phyloP scores from a whole-genome alignment of 768 basidiomycete genomes.

The Podaxis sp. region DNA sequence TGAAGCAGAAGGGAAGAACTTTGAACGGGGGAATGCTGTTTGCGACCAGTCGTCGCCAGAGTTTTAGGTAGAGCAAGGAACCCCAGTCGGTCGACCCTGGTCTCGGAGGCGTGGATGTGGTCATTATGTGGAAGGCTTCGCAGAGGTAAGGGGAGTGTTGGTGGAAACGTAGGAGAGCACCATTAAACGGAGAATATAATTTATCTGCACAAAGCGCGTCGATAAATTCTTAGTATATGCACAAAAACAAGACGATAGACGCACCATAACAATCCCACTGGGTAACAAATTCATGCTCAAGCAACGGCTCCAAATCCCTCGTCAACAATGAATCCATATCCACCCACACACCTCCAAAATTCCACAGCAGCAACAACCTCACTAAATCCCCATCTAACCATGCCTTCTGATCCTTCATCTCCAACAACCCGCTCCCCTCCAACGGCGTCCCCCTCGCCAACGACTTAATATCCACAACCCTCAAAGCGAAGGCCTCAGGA shows the following conservation, averaged over 20 bases:
- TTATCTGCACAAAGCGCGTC: constrained; percentile 31
- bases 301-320: constrained; percentile 79
- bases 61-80: constrained; percentile 84
- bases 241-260: constrained; percentile 22
- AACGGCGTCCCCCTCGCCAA: constrained; percentile 80
- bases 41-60: constrained; percentile 82
- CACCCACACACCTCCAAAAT: constrained; percentile 91
- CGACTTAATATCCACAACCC: constrained; percentile 61
- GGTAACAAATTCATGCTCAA: constrained; percentile 95
- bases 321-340: constrained; percentile 97
- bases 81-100: constrained; percentile 93
- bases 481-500: constrained; percentile 71
- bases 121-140: constrained; percentile 93
- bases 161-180: constrained; percentile 92
- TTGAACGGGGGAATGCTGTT: constrained; percentile 80
- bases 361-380: constrained; percentile 86
- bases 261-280: constrained; percentile 99
- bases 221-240: not conserved
- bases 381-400: constrained; percentile 96
- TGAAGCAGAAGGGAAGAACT: constrained; percentile 93
- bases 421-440: constrained; percentile 61
- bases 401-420: constrained; percentile 70
- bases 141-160: constrained; percentile 94
- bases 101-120: constrained; percentile 67
- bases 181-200: constrained; percentile 69